phyloP scores from a whole-genome alignment of 208 protist genomes.

The Trypanosoma platydactyli region DNA sequence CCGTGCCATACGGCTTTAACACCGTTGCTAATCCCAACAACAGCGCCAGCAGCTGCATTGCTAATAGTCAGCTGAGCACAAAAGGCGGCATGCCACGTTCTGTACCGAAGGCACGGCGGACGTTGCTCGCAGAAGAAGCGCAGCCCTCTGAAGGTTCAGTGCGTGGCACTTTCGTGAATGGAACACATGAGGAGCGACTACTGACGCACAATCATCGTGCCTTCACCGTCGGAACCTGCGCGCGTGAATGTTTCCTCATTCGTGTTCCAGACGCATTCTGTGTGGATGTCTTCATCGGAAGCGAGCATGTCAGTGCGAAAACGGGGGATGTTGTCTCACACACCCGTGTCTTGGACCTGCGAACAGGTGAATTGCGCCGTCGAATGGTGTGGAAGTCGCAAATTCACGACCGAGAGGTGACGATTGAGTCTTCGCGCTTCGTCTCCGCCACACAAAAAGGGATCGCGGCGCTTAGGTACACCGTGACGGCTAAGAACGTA shows the following conservation, averaged over 20 bases:
- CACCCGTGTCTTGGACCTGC: conserved; percentile 65
- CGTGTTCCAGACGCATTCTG: conserved; percentile 81
- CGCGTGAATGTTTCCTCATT: conserved; percentile 65
- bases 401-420: conserved; percentile 63
- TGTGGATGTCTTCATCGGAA: conserved; percentile 80
- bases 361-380: conserved; percentile 73
- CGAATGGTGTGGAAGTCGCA: conserved; percentile 75
- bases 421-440: conserved; percentile 76
- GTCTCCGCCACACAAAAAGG: conserved; percentile 63
- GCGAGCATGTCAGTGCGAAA: conserved; percentile 71
- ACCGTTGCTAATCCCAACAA: not conserved
- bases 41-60: not conserved
- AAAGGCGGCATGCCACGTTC: not conserved
- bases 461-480: conserved; percentile 67
- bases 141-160: conserved; percentile 15
- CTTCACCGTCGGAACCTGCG: conserved; percentile 41
- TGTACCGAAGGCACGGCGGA: conserved; percentile 1
- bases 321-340: conserved; percentile 60
- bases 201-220: conserved; percentile 30
- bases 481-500: conserved; percentile 76
- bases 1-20: not conserved
- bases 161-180: conserved; percentile 59
- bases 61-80: too few species aligned
- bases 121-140: conserved; percentile 7
- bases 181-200: conserved; percentile 73